These are phyloP conservation scores for Daedalea quercina DNA, from an alignment of 768 basidiomycete genomes.

Conservation along the genomic window DNA sequence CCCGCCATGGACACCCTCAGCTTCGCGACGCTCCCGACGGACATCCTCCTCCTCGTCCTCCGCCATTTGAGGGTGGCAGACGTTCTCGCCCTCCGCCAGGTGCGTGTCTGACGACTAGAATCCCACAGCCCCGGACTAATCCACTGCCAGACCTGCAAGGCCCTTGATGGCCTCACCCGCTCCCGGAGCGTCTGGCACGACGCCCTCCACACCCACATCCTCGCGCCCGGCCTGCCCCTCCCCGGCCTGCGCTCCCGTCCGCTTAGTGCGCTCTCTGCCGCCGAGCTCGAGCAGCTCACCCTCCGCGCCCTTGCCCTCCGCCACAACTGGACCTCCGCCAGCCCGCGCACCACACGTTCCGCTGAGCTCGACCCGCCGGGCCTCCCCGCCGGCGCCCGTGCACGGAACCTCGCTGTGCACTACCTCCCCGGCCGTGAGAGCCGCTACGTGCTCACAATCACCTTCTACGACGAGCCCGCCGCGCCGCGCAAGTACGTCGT, in stretches of 20 bases:
- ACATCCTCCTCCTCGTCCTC: conserved; percentile 41
- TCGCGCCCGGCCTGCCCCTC: conserved; percentile 39
- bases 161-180: conserved; percentile 35
- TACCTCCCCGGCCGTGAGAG: conserved; percentile 39
- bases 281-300: conserved; percentile 38
- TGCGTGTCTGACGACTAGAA: conserved; percentile 19
- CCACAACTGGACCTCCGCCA: conserved; percentile 41
- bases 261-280: conserved; percentile 30
- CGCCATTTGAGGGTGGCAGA: conserved; percentile 32
- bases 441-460: conserved; percentile 43
- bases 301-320: conserved; percentile 35
- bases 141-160: conserved; percentile 39
- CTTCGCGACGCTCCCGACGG: conserved; percentile 34
- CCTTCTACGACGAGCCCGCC: conserved; percentile 14
- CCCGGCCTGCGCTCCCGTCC: conserved; percentile 29
- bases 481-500: conserved; percentile 28
- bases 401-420: conserved; percentile 37
- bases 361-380: conserved; percentile 20
- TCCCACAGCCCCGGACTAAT: not conserved
- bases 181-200: conserved; percentile 43
- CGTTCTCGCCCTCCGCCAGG: conserved; percentile 42
- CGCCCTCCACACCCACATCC: conserved; percentile 35
- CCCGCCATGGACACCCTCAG: not conserved
- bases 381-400: conserved; percentile 9
- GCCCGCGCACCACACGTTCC: conserved; percentile 27